These are phyloP conservation scores for Cocos nucifera DNA, from an alignment of 176 grass and related monocot genomes.

Conservation along the genomic window DNA sequence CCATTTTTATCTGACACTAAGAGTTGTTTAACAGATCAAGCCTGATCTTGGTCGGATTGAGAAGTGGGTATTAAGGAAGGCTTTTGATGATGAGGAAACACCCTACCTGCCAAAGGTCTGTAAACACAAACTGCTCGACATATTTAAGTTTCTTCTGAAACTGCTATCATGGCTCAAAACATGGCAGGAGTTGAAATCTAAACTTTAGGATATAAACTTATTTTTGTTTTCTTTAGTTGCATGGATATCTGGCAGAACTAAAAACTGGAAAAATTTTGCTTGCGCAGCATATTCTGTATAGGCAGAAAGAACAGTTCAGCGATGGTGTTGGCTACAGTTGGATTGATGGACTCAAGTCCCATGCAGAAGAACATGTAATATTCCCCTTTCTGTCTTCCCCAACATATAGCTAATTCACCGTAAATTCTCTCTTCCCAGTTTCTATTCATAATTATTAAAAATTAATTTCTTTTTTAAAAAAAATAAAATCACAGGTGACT, in stretches of 20 bases:
- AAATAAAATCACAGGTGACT: conserved; percentile 35
- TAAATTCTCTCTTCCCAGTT: too few species aligned
- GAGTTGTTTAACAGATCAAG: conserved; percentile 40
- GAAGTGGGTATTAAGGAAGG: conserved; percentile 94
- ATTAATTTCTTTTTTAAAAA: neutral
- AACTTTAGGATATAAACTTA: too few species aligned
- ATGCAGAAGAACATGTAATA: conserved; percentile 64
- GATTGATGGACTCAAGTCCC: conserved; percentile 96
- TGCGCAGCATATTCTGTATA: conserved; percentile 86
- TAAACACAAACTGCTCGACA: too few species aligned
- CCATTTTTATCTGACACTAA: too few species aligned
- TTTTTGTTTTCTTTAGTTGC: too few species aligned
- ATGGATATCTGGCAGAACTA: too few species aligned
- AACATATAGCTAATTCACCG: too few species aligned
- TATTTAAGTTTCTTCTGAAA: too few species aligned
- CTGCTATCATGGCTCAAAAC: too few species aligned
- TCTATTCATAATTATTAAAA: too few species aligned
- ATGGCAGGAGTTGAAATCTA: too few species aligned
- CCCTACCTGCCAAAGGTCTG: conserved; percentile 90
- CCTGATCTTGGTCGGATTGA: conserved; percentile 54
- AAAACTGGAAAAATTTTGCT: neutral
- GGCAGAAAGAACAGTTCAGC: conserved; percentile 99
- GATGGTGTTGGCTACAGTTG: conserved; percentile 93
- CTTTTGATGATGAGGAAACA: conserved; percentile 78
- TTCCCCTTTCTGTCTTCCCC: neutral